Percentiles rank a stretch among this genome's conserved stretches.
Evolutionary conservation across 2,329 filamentous ascomycete species (phyloP).

Genomic region (Gaeumannomyces sp.): DNA sequence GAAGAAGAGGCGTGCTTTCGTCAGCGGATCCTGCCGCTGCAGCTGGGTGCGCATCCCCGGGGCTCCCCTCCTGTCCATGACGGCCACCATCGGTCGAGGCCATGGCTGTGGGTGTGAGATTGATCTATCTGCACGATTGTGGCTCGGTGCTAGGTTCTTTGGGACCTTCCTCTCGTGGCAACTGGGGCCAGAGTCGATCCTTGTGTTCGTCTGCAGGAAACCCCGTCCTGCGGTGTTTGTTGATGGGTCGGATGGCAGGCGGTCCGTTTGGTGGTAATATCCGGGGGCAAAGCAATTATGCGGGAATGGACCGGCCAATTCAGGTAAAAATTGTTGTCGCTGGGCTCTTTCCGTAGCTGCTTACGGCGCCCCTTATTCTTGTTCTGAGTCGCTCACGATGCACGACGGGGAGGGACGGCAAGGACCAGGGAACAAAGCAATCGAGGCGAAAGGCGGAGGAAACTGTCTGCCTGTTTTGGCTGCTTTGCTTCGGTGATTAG

Average conservation of each 20-base stretch:
- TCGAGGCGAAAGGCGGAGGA: neutral
- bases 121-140: neutral
- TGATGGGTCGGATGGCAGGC: too few relatives aligned
- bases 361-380: neutral
- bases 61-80: too few relatives aligned
- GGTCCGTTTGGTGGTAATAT: neutral
- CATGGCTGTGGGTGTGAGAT: neutral
- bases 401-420: neutral
- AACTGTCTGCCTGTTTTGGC: neutral
- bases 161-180: neutral
- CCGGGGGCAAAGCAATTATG: neutral
- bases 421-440: neutral
- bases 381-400: neutral
- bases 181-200: neutral
- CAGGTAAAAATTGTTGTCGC: neutral
- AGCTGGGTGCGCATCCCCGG: neutral
- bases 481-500: neutral
- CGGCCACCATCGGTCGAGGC: neutral
- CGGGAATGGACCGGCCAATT: neutral
- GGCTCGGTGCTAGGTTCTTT: neutral
- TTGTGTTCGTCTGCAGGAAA: neutral
- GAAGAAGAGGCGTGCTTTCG: conserved; percentile 4
- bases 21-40: conserved; percentile 3
- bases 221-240: neutral
- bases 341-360: neutral